Conservation (phyloP, 176 grass and related monocot species). For the Oryza brachyantha region DNA sequence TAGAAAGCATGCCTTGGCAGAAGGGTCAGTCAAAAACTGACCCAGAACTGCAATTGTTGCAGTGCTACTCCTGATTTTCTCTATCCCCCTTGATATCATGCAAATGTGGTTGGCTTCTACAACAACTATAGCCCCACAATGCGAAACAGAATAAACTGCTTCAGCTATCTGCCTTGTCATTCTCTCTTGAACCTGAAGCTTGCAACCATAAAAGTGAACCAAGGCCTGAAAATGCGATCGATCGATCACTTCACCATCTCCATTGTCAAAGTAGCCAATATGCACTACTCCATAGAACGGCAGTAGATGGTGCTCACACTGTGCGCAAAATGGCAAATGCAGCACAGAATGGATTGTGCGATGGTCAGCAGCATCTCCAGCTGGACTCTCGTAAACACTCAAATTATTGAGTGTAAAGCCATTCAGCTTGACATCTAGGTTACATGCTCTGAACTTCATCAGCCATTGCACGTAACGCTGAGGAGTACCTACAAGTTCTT, state of each 20-base stretch:
- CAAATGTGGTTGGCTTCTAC: conserved; percentile 92
- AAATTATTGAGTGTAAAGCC: conserved; percentile 32
- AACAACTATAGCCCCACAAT: conserved; percentile 66
- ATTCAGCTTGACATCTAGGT: conserved; percentile 51
- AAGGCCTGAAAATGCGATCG: conserved; percentile 60
- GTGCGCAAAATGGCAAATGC: conserved; percentile 80
- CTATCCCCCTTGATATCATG: conserved; percentile 93
- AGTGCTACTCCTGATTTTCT: conserved; percentile 88
- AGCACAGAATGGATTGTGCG: conserved; percentile 48
- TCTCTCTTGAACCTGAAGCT: conserved; percentile 97
- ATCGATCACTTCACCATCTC: conserved; percentile 41
- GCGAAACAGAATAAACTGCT: conserved; percentile 52
- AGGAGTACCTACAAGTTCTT: conserved; percentile 72
- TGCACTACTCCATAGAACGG: conserved; percentile 93
- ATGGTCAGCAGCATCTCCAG: conserved; percentile 36
- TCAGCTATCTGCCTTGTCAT: conserved; percentile 97
- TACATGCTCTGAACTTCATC: conserved; percentile 70
- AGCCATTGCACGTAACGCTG: conserved; percentile 84
- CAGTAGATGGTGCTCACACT: conserved; percentile 92
- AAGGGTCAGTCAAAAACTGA: conserved; percentile 58
- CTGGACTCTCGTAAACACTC: conserved; percentile 15
- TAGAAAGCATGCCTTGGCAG: conserved; percentile 58
- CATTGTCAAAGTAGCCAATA: conserved; percentile 52
- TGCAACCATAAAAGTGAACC: conserved; percentile 85
- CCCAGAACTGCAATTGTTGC: conserved; percentile 89